These are phyloP conservation scores for Penicillium canescens DNA, from an alignment of 495 filamentous ascomycete species.

Conservation along the genomic window DNA sequence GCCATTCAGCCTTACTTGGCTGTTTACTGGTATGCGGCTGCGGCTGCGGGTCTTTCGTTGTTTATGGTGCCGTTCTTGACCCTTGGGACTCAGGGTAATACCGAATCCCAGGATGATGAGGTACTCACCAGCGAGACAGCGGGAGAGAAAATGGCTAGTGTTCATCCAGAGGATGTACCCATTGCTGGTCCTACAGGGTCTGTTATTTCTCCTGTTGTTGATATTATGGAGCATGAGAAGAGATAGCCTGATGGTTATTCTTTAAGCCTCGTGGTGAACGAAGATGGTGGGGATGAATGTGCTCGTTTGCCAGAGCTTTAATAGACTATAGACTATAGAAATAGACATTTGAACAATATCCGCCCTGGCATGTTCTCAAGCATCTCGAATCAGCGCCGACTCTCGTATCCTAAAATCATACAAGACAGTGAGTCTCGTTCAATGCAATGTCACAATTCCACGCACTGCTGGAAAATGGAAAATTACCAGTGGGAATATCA, in stretches of 20 bases:
- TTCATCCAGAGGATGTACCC: neutral
- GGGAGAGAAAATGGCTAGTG: neutral
- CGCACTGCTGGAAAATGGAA: neutral
- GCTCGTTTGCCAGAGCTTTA: too few species aligned
- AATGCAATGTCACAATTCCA: too few species aligned
- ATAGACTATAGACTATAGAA: too few species aligned
- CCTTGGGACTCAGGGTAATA: constrained; percentile 29
- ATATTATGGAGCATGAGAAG: neutral
- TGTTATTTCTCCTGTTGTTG: neutral
- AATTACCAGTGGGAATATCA: neutral
- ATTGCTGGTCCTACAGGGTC: neutral
- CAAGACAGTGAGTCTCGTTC: too few species aligned
- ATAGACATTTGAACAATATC: too few species aligned
- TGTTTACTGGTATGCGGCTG: constrained; percentile 34
- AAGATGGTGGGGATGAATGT: too few species aligned
- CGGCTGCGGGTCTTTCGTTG: constrained; percentile 26
- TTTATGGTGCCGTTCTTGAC: constrained; percentile 35
- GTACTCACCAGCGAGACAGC: neutral
- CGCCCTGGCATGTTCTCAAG: too few species aligned
- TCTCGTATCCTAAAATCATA: too few species aligned
- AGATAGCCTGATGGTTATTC: neutral
- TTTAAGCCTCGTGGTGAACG: too few species aligned
- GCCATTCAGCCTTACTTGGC: constrained; percentile 29
- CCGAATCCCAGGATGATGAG: neutral
- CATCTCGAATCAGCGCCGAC: too few species aligned